Evolutionary conservation across 805 yeast genomes (phyloP).

Genomic region (Suhomyces sp.): DNA sequence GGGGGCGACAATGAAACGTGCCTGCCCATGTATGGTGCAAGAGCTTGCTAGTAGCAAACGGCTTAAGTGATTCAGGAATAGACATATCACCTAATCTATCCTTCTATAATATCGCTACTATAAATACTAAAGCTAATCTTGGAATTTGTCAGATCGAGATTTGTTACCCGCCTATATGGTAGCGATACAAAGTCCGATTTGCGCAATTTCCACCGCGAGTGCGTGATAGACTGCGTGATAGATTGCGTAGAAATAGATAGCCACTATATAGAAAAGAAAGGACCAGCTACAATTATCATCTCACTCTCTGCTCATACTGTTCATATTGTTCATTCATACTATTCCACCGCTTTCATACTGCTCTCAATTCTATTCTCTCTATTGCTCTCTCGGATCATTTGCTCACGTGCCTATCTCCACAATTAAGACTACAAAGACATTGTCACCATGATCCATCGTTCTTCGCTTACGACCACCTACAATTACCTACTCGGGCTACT

Average conservation of each 20-base stretch:
- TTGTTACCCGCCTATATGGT: not conserved
- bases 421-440: not conserved
- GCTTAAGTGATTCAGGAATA: slow-evolving; percentile 31
- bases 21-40: slow-evolving; percentile 85
- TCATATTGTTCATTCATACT: too few species aligned
- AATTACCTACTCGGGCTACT: too few species aligned
- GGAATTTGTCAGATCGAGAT: not conserved
- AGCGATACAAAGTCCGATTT: not conserved
- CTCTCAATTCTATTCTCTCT: too few species aligned
- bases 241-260: too few species aligned
- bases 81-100: slow-evolving; percentile 14
- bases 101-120: too few species aligned
- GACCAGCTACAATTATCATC: too few species aligned
- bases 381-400: too few species aligned
- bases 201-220: not conserved
- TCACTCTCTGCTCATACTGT: too few species aligned
- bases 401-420: not conserved
- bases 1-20: slow-evolving; percentile 76
- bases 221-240: not conserved
- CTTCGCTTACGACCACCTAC: not conserved
- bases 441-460: not conserved
- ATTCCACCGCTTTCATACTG: too few species aligned
- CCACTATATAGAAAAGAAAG: too few species aligned
- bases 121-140: too few species aligned
- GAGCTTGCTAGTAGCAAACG: slow-evolving; percentile 39